Percentiles rank a stretch among this genome's conserved stretches.
Conservation (phyloP, 257 asterid genomes). For the Nicotiana tabacum region DNA sequence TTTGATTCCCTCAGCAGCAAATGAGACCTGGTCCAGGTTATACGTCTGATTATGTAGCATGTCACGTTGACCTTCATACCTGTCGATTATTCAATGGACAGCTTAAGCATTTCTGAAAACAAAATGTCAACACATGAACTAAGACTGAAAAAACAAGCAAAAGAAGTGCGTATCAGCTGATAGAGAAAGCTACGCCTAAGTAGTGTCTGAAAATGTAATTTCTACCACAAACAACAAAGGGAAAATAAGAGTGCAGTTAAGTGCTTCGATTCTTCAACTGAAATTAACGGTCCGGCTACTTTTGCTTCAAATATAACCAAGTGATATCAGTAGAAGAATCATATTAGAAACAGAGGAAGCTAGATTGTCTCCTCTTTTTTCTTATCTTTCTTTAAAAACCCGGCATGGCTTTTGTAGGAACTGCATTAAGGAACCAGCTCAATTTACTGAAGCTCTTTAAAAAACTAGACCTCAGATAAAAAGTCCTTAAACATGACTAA, state of each 20-base stretch:
- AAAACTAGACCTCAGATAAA: no score
- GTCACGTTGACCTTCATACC: conserved; percentile 98
- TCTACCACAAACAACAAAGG: neutral
- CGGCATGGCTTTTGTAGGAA: neutral
- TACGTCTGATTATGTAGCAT: conserved; percentile 89
- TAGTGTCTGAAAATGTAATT: neutral
- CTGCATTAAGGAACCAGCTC: neutral
- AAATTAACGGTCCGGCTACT: neutral
- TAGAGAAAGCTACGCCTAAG: neutral
- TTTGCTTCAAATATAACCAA: neutral
- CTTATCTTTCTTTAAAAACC: no score
- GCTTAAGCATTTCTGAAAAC: neutral
- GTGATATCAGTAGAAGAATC: neutral
- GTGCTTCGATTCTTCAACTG: neutral
- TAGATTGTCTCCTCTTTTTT: no score
- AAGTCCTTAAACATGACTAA: no score
- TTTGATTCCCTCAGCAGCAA: conserved; percentile 94
- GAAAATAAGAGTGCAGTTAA: neutral
- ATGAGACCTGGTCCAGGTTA: conserved; percentile 90
- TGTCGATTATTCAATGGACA: conserved; percentile 21
- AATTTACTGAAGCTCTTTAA: no score
- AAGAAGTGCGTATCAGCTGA: neutral
- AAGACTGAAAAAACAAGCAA: neutral
- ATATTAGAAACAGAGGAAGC: neutral
- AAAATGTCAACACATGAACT: neutral